These are phyloP conservation scores for Austroboletus novae-zelandiae DNA, from an alignment of 1,284 basidiomycete species.

Conservation along the genomic window DNA sequence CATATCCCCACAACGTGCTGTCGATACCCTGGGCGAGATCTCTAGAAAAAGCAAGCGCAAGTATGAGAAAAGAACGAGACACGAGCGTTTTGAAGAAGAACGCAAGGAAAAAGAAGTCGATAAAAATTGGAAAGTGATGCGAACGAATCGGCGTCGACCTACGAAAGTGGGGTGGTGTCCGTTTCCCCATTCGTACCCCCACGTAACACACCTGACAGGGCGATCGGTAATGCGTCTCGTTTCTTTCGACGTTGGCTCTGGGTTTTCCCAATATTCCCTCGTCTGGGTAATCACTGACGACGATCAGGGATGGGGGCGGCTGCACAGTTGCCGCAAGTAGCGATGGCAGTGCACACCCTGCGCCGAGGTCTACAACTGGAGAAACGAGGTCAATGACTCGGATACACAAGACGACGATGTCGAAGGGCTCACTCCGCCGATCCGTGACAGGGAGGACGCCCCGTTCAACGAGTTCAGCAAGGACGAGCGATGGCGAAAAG, in stretches of 20 bases:
- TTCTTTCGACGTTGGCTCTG: conserved; percentile 49
- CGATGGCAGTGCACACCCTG: conserved; percentile 64
- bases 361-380: conserved; percentile 64
- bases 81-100: background rate
- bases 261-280: conserved; percentile 57
- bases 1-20: conserved; percentile 42
- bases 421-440: conserved; percentile 14
- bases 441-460: conserved; percentile 38
- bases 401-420: background rate
- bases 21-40: conserved; percentile 9
- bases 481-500: conserved; percentile 64
- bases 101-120: background rate
- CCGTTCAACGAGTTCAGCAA: conserved; percentile 63
- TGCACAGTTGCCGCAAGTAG: conserved; percentile 50
- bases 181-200: conserved; percentile 64
- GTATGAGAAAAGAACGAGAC: background rate
- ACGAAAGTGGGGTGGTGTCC: conserved; percentile 49
- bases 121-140: background rate
- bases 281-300: conserved; percentile 69
- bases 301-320: conserved; percentile 48
- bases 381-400: background rate
- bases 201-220: conserved; percentile 43
- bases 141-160: conserved; percentile 23
- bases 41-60: conserved; percentile 8
- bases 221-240: conserved; percentile 35